These are phyloP conservation scores for Elsinoe necatrix DNA, from an alignment of 2,329 filamentous ascomycete genomes.

Conservation along the genomic window DNA sequence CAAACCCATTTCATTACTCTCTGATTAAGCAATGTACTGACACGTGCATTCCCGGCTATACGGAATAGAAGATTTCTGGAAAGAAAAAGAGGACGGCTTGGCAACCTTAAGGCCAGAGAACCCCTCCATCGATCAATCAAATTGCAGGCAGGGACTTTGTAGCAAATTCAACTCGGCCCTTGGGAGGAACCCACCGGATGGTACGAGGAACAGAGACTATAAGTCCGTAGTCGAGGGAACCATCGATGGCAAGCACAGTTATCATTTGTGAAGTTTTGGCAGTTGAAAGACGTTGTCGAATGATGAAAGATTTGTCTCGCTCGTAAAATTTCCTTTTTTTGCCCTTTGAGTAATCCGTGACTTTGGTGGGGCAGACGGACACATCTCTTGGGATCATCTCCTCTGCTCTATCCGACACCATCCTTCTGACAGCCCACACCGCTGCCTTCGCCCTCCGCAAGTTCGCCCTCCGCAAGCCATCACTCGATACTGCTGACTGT, in stretches of 20 bases:
- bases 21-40: background rate
- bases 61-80: conserved; percentile 10
- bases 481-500: background rate
- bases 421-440: conserved; percentile 1
- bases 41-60: conserved; percentile 7
- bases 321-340: conserved; percentile 8
- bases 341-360: background rate
- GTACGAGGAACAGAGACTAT: background rate
- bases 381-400: background rate
- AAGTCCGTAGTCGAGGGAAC: conserved; percentile 4
- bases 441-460: background rate
- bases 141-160: background rate
- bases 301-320: conserved; percentile 4
- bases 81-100: background rate
- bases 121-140: conserved; percentile 6
- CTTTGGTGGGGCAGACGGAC: conserved; percentile 6
- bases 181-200: background rate
- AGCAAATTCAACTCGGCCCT: background rate
- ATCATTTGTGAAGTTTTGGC: background rate
- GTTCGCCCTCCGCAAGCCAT: background rate
- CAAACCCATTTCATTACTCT: background rate
- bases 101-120: background rate
- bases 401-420: background rate
- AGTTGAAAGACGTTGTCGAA: background rate
- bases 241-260: background rate